phyloP scores from a whole-genome alignment of 176 grass and related monocot species.

The Phyllostachys edulis region DNA sequence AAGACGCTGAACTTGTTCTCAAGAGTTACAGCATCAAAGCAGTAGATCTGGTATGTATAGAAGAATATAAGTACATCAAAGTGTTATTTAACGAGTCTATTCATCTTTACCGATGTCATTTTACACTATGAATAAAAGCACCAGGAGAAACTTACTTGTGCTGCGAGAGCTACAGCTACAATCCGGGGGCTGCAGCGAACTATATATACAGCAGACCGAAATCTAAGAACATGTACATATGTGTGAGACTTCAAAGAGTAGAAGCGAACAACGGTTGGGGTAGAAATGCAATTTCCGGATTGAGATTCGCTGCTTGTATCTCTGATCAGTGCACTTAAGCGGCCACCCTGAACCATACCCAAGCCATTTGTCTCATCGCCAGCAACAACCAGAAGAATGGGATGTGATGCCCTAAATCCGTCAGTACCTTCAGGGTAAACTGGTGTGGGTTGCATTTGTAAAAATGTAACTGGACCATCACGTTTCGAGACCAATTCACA shows the following conservation, averaged over 20 bases:
- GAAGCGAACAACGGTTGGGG: slow-evolving; percentile 89
- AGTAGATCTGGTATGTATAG: slow-evolving; percentile 76
- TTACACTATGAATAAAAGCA: slow-evolving; percentile 27
- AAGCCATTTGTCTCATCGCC: slow-evolving; percentile 93
- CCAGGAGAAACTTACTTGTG: slow-evolving; percentile 73
- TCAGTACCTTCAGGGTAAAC: slow-evolving; percentile 53
- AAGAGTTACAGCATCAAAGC: slow-evolving; percentile 97
- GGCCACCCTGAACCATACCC: slow-evolving; percentile 87
- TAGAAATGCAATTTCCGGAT: slow-evolving; percentile 60
- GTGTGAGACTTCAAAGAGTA: slow-evolving; percentile 94
- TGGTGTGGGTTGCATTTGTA: slow-evolving; percentile 96
- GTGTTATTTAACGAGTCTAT: not conserved
- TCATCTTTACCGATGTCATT: not conserved
- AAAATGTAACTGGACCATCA: slow-evolving; percentile 94
- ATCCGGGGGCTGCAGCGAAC: slow-evolving; percentile 90
- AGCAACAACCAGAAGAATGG: slow-evolving; percentile 94
- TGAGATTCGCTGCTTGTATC: slow-evolving; percentile 73
- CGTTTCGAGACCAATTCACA: slow-evolving; percentile 95
- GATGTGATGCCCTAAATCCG: slow-evolving; percentile 91
- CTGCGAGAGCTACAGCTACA: slow-evolving; percentile 93
- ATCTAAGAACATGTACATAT: slow-evolving; percentile 90
- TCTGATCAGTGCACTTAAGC: slow-evolving; percentile 90
- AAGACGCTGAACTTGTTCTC: slow-evolving; percentile 95
- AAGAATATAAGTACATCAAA: slow-evolving; percentile 27
- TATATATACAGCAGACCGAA: slow-evolving; percentile 95